Evolutionary conservation across 179 eudicot genomes (phyloP).

Genomic region (Heliamphora pulchella): DNA sequence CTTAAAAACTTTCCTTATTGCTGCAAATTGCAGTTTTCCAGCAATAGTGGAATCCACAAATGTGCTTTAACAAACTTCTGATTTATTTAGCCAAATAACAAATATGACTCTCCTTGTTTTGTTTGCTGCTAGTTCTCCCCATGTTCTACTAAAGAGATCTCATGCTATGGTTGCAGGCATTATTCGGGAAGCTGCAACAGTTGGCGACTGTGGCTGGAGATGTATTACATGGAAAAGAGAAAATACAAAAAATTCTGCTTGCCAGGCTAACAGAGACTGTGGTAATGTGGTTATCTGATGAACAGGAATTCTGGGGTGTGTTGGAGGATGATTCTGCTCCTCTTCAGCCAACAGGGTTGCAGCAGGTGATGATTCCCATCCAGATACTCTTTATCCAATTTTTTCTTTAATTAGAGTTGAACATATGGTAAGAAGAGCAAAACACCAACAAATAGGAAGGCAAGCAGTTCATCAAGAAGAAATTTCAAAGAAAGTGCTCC

Average conservation of each 20-base stretch:
- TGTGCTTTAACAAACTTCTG: neutral
- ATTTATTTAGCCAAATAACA: neutral
- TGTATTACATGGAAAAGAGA: slow-evolving; percentile 80
- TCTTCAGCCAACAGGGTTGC: slow-evolving; percentile 73
- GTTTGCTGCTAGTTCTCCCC: neutral
- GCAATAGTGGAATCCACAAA: neutral
- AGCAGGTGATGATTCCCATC: slow-evolving; percentile 49
- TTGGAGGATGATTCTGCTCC: slow-evolving; percentile 68
- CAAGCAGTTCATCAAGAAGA: too few relatives aligned
- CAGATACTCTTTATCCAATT: slow-evolving; percentile 2
- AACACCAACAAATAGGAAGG: neutral
- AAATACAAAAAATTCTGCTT: slow-evolving; percentile 77
- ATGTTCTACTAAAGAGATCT: slow-evolving; percentile 4
- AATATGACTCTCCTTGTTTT: neutral
- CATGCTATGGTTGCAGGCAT: slow-evolving; percentile 44
- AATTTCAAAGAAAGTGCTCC: too few relatives aligned
- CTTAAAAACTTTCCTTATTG: neutral
- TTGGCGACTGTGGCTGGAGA: slow-evolving; percentile 91
- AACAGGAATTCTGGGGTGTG: slow-evolving; percentile 87
- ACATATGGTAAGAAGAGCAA: neutral
- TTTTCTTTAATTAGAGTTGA: neutral
- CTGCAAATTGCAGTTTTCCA: neutral
- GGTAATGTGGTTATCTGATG: slow-evolving; percentile 82
- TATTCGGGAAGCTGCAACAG: slow-evolving; percentile 89
- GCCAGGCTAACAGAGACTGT: slow-evolving; percentile 88